Evolutionary conservation across 164 flowering plant genomes (phyloP), one percentile per base, ranked within the genome.

Genomic region (Hamamelis virginiana): DNA sequence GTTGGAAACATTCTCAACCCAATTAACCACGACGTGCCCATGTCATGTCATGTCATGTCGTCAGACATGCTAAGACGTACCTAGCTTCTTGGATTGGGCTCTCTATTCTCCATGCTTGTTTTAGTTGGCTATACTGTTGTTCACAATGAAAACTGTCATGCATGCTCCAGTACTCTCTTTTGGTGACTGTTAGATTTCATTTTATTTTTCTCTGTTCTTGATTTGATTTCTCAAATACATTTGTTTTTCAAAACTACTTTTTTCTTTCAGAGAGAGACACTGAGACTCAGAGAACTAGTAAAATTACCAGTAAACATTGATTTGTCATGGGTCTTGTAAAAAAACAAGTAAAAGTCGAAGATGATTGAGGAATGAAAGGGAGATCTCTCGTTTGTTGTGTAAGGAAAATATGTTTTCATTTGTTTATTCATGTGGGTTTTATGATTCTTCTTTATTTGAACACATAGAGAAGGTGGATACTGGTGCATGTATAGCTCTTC

Each of bases 351-450:
- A 79, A 79, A 84, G 84, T 69, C 45, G 80, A 80, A 82, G 85
- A 89, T 89, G 91, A 89, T 86, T 89, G 89, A 84, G 82, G 84
- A 83, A 83, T 86, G 84, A 87, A 84, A 79, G 84, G 80, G 67
- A 83, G 77, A 86, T 88, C 85, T 83, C 88, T 88, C 82, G 88
- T 81, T 76, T 79, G 55, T 70, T 77, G 90, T 81, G 91, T 76
- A 72, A 68, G 75, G 59, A 77, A 71, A 70, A 43, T 69, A 65
- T 74, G 66, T 62, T 45, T 41, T 51, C 45, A 55, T 45, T 38
- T 8, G 21, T 64, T 60, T 48, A 8, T 50, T 12, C 16, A 62
- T 33, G 47, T 23, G 9, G 14, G 27, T 72, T 57, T 21, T 21
- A 41, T 23, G 62, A 18, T 14, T 43, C 3, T 2, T 21, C 27